These are phyloP conservation scores for Yamadazyma olivae DNA, from an alignment of 805 yeast species.

Conservation along the genomic window DNA sequence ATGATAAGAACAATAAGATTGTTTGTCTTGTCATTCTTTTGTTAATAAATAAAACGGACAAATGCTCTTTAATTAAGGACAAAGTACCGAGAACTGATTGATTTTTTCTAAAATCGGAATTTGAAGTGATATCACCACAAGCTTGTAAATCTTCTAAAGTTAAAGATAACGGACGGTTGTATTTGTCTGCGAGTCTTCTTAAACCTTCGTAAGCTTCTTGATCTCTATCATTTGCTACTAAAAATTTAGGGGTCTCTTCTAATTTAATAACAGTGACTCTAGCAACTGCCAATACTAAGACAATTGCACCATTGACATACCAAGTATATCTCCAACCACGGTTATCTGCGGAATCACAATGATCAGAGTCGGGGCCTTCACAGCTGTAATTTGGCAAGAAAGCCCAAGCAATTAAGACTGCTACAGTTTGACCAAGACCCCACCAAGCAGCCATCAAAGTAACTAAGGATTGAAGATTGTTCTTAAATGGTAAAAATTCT, in stretches of 20 bases:
- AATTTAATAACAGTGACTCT: conserved; percentile 33
- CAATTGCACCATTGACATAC: conserved; percentile 49
- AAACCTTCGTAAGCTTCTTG: conserved; percentile 45
- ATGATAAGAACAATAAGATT: conserved; percentile 38
- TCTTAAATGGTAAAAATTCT: conserved; percentile 42
- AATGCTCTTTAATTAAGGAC: conserved; percentile 28
- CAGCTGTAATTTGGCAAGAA: conserved; percentile 51
- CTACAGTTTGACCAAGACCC: conserved; percentile 61
- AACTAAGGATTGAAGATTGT: conserved; percentile 42
- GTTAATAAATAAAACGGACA: conserved; percentile 43
- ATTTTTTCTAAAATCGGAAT: conserved; percentile 18
- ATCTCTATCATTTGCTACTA: conserved; percentile 51
- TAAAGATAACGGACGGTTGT: conserved; percentile 41
- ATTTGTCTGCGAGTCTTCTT: conserved; percentile 44
- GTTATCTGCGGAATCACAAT: conserved; percentile 47
- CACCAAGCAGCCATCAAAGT: conserved; percentile 53
- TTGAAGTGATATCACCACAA: conserved; percentile 38
- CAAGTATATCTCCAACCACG: conserved; percentile 62
- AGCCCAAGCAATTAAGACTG: conserved; percentile 55
- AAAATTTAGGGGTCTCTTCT: conserved; percentile 57
- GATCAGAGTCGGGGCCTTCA: conserved; percentile 20
- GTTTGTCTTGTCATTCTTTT: conserved; percentile 40
- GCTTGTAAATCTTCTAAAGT: conserved; percentile 44
- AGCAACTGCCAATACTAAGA: conserved; percentile 33
- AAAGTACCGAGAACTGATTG: conserved; percentile 17